phyloP scores from a whole-genome alignment of 2,329 filamentous ascomycete genomes.

The Neofusicoccum kwambonambiense region DNA sequence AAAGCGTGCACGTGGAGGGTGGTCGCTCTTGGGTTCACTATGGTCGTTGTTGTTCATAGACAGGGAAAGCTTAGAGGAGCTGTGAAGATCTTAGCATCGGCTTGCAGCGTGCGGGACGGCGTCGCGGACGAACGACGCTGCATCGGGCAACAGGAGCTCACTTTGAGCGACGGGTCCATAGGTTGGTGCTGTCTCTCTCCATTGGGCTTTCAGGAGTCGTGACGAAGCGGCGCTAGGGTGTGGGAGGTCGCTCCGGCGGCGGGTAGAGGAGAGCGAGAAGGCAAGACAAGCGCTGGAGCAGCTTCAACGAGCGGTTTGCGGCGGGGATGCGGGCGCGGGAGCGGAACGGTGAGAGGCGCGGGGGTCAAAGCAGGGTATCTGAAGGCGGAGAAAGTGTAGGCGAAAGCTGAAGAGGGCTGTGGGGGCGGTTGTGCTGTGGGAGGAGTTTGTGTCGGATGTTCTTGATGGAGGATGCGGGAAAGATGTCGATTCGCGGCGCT shows the following conservation, averaged over 20 bases:
- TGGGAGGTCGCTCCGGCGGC: constrained; percentile 7
- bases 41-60: constrained; percentile 65
- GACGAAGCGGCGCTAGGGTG: not conserved
- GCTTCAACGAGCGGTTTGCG: constrained; percentile 10
- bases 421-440: constrained; percentile 11
- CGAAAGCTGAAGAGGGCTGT: not conserved
- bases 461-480: constrained; percentile 19
- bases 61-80: constrained; percentile 86
- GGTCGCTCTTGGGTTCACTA: constrained; percentile 49
- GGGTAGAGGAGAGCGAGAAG: not conserved
- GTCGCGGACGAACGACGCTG: constrained; percentile 21
- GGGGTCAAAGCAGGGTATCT: not conserved
- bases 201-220: constrained; percentile 27
- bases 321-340: not conserved
- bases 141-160: constrained; percentile 45
- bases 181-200: constrained; percentile 43
- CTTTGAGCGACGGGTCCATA: constrained; percentile 84
- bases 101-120: constrained; percentile 20
- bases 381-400: not conserved
- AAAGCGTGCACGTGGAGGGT: constrained; percentile 67
- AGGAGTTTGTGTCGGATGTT: constrained; percentile 8
- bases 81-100: constrained; percentile 37
- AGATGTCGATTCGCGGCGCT: constrained; percentile 19
- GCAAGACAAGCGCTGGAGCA: constrained; percentile 9
- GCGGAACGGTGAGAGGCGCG: not conserved